Percentiles rank a stretch among this genome's conserved stretches.
Evolutionary conservation across 371 early-diverging fungal species (phyloP).

Genomic region (Mucor ambiguus): DNA sequence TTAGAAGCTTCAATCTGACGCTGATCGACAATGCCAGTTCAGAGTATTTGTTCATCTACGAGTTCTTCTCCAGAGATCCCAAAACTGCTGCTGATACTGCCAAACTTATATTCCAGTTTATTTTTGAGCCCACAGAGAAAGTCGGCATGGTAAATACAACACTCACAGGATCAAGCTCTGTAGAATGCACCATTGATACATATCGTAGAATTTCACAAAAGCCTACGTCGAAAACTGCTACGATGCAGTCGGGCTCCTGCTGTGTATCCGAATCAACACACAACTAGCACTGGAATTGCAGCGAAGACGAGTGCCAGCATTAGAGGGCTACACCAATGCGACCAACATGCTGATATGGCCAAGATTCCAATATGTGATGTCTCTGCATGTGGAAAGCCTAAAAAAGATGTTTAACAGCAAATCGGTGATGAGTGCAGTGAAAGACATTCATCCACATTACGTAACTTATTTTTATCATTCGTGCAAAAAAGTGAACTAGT

Average conservation of each 20-base stretch:
- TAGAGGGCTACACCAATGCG: conserved; percentile 84
- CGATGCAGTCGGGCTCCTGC: conserved; percentile 87
- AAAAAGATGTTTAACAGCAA: conserved; percentile 66
- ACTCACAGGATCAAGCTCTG: background rate
- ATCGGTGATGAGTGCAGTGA: conserved; percentile 55
- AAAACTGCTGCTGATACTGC: conserved; percentile 49
- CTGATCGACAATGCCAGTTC: conserved; percentile 91
- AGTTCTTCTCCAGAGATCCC: conserved; percentile 77
- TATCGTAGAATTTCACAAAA: conserved; percentile 60
- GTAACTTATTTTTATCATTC: conserved; percentile 43
- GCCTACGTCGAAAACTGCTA: conserved; percentile 72
- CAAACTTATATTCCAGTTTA: conserved; percentile 62
- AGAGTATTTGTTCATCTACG: conserved; percentile 87
- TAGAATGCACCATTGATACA: background rate
- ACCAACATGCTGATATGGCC: conserved; percentile 94
- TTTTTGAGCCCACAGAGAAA: conserved; percentile 85
- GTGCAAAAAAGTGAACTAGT: background rate
- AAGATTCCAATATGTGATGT: conserved; percentile 85
- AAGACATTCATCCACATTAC: conserved; percentile 84
- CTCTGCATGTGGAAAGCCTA: conserved; percentile 85
- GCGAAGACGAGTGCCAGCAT: conserved; percentile 73
- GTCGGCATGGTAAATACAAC: conserved; percentile 61
- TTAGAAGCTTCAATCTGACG: conserved; percentile 84
- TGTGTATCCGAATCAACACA: conserved; percentile 86
- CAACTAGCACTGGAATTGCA: conserved; percentile 84